Evolutionary conservation across 345 rosid species (phyloP), one percentile per base, ranked within the genome.

Genomic region (Xanthoceras sorbifolium): DNA sequence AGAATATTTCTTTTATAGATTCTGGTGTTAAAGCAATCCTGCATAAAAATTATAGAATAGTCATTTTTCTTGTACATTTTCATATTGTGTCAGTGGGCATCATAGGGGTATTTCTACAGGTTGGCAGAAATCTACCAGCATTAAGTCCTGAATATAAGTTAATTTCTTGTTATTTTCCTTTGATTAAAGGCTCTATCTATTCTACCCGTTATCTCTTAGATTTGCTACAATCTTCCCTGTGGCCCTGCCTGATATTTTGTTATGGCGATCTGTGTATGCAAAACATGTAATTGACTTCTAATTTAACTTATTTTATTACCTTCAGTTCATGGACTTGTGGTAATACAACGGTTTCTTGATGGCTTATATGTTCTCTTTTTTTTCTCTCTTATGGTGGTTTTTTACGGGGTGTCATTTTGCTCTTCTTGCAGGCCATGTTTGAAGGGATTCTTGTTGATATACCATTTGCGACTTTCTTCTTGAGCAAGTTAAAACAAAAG

Each of bases 381-480:
- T 72, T 71, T 25, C 44, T 74, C 57, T 69, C 25, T 66, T 77
- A 32, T 63, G 38, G 57, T 55, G 78, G 26, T 66, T 82, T 52
- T 44, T 79, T 72, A 71, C 38, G 60, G 68, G 65, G 60, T 66
- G 46, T 48, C 18, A 50, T 61, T 18, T 76, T 72, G 9, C 71
- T 28, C 74, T 74, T 36, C 79, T 62, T 87, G 86, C 87, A 96
- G 99, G 98, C 98, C 60, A 92, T 96, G 97, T 96, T 91, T 86
- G 99, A 96, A 89, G 97, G 99, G 74, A 93, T 96, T 87, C 93
- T 96, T 54, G 98, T 96, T 83, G 99, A 96, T 78, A 91, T 96
- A 77, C 99, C 99, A 73, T 96, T 96, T 77, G 97, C 99, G 65
- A 92, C 98, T 64, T 96, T 96, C 91, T 96, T 96, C 88, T 88